A percentile compares a stretch with the other conserved stretches of the same genome.
Evolutionary conservation across 768 basidiomycete species (phyloP).

Genomic region (Tephrocybe sp.): DNA sequence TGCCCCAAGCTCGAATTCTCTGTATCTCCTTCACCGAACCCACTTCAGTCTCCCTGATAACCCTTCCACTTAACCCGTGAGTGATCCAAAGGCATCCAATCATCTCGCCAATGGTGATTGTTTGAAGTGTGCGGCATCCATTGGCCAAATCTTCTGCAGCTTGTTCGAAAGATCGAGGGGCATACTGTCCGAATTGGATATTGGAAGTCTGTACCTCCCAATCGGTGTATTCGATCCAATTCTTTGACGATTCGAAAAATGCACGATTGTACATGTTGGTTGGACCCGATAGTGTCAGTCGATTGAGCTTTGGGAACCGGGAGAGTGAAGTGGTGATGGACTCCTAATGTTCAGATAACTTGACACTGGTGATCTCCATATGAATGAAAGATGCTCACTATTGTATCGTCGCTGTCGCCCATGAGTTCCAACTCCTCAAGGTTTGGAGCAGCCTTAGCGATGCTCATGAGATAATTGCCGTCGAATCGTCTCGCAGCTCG

Average conservation of each 20-base stretch:
- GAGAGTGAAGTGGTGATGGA: conserved; percentile 5
- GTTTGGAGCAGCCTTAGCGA: conserved; percentile 7
- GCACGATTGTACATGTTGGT: not conserved
- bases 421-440: conserved; percentile 11
- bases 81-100: conserved; percentile 1
- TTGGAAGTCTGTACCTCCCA: not conserved
- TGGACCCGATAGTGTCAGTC: not conserved
- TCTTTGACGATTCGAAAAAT: not conserved
- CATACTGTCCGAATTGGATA: not conserved
- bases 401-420: conserved; percentile 8
- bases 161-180: conserved; percentile 4
- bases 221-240: not conserved
- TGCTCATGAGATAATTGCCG: conserved; percentile 6
- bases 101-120: not conserved
- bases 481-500: conserved; percentile 5
- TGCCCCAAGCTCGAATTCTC: conserved; percentile 9
- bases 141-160: conserved; percentile 3
- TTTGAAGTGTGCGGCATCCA: conserved; percentile 9
- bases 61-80: not conserved
- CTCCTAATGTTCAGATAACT: not conserved
- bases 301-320: not conserved
- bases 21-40: conserved; percentile 3
- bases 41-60: conserved; percentile 5
- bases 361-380: not conserved
- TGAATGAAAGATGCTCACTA: conserved; percentile 1